These are phyloP conservation scores for Yamadazyma sp. DNA, from an alignment of 1,139 yeast genomes.

Conservation along the genomic window DNA sequence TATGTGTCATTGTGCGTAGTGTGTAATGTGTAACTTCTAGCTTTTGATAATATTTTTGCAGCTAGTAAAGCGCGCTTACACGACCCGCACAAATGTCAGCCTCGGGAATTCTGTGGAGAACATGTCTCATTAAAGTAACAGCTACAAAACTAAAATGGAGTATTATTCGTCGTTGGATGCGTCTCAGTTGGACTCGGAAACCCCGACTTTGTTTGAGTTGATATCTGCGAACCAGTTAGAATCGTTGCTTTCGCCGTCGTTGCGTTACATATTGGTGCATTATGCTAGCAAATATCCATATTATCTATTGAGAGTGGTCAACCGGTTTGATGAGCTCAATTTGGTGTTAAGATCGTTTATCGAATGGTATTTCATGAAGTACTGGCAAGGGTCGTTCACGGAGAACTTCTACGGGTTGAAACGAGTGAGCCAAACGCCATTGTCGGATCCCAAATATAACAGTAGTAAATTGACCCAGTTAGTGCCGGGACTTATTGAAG, in stretches of 20 bases:
- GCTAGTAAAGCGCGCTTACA: not conserved
- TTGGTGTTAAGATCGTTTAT: slow-evolving; percentile 60
- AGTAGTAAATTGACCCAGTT: slow-evolving; percentile 37
- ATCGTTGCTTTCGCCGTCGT: slow-evolving; percentile 74
- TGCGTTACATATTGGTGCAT: slow-evolving; percentile 76
- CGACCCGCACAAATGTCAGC: too few relatives aligned
- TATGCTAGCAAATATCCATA: slow-evolving; percentile 81
- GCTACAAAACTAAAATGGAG: slow-evolving; percentile 52
- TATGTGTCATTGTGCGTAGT: not conserved
- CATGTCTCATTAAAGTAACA: not conserved
- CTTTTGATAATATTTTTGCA: too few relatives aligned
- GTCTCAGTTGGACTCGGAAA: slow-evolving; percentile 66
- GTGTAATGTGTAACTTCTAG: too few relatives aligned
- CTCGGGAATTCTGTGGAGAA: too few relatives aligned
- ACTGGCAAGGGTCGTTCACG: slow-evolving; percentile 85
- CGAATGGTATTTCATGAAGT: slow-evolving; percentile 69
- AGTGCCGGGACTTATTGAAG: slow-evolving; percentile 53
- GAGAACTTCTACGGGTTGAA: slow-evolving; percentile 92
- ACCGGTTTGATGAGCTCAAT: slow-evolving; percentile 76
- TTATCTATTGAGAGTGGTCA: slow-evolving; percentile 59
- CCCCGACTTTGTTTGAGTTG: slow-evolving; percentile 82
- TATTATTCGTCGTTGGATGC: slow-evolving; percentile 81
- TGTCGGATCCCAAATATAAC: slow-evolving; percentile 30
- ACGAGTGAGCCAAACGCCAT: slow-evolving; percentile 50
- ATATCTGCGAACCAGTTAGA: slow-evolving; percentile 81